Base-by-base conservation (phyloP, 306 rosid genomes). In the Purshia tridentata region DNA sequence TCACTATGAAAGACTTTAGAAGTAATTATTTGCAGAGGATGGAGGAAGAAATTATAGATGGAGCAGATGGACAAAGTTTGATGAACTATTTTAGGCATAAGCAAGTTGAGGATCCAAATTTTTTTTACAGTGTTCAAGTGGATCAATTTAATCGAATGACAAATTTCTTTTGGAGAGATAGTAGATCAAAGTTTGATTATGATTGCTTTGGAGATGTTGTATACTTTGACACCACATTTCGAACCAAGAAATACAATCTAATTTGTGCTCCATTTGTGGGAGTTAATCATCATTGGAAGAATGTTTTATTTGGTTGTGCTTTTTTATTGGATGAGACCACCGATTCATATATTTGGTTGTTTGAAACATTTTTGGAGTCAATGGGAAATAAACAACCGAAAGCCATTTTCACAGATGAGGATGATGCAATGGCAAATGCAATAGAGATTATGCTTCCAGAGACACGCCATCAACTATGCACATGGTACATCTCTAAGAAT, bases 81-180 rank as follows among this genome's bases (percentile, higher is more conserved):
- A 50, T 78, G 19, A 18, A 78, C 49, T 55, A 46, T 55, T 73
- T 73, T 37, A 58, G 37, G 58, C 57, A 73, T 49, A 45, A 59
- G 9, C 78, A 67, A n/a, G n/a, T 15, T 47, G 73, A 60, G 41
- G 78, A 79, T 60, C 56, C 72, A 4, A 72, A 46, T 4, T 79
- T 73, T 54, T 73, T 59, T 49, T 79, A 79, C 35, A 40, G 71
- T 11, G 65, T 79, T 39, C 65, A 73, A 73, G 78, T 79, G 29
- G 83, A 79, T 40, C 18, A 48, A 49, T 29, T 9, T 12, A 73
- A 40, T 20, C 62, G 47, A 7, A 14, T 44, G 9, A 48, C 63
- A 4, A 78, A 66, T 73, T 73, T 67, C 56, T 79, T 79, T 10
- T 79, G 83, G 83, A 79, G 83, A 65, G 83, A 73, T 52, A 14